Percentiles rank a stretch among this genome's conserved stretches.
These are phyloP conservation scores for Xylaria sp. DNA, from an alignment of 2,329 filamentous ascomycete species.

Conservation along the genomic window DNA sequence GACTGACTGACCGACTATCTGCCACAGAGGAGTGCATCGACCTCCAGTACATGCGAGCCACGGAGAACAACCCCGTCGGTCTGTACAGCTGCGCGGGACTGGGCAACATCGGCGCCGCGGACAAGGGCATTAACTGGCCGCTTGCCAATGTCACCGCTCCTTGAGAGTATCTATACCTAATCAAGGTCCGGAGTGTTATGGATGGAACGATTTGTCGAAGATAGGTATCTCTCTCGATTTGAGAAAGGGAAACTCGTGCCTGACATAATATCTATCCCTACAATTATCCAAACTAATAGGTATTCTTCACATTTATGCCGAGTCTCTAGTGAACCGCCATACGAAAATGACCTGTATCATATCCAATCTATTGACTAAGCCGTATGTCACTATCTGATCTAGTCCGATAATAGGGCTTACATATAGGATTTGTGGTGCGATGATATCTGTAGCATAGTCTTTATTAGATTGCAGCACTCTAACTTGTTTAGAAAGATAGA, in stretches of 20 bases:
- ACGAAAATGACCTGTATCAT: not conserved
- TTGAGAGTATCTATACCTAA: not conserved
- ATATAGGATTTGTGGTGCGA: not conserved
- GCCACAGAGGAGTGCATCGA: constrained; percentile 54
- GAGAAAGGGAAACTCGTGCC: not conserved
- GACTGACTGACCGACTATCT: no score
- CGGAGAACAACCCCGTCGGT: constrained; percentile 55
- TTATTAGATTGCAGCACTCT: no score
- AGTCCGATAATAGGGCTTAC: not conserved
- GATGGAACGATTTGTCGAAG: not conserved
- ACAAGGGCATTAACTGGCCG: constrained; percentile 56
- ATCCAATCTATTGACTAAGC: not conserved
- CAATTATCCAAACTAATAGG: not conserved
- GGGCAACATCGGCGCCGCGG: constrained; percentile 52
- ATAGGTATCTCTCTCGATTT: not conserved
- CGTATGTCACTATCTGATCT: not conserved
- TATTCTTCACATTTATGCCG: not conserved
- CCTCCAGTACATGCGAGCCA: constrained; percentile 55
- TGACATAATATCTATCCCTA: not conserved
- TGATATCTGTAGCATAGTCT: not conserved
- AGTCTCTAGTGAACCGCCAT: not conserved
- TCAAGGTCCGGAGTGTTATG: not conserved
- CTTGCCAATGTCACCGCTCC: constrained; percentile 45
- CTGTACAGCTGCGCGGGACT: constrained; percentile 54
- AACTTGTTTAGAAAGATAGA: no score